Evolutionary conservation across 1,139 yeast genomes (phyloP), one percentile per base, ranked within the genome.

Genomic region (Suhomyces yuchorum): DNA sequence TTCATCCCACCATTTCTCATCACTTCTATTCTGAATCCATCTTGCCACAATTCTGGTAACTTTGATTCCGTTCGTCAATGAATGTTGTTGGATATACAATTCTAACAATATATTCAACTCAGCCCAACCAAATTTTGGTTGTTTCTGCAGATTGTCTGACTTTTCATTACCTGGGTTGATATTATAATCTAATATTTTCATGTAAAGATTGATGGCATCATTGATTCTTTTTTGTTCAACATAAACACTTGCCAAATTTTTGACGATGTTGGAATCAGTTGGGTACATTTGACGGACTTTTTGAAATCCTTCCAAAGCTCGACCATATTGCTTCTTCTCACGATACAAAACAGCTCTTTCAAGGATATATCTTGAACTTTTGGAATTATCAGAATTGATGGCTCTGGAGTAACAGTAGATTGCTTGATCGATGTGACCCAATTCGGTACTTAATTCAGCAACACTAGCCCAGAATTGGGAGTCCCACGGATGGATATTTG

Each of bases 1-100:
- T 28, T 85, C 91, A 55, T 88, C 90, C 99, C 99, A 93, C 75
- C 86, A 90, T 0, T 74, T 71, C 64, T 93, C 97, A 20, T 70
- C 71, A 28, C 73, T 80, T 55, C 99, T 77, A 9, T 75, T 76
- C 54, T 87, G 91, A 15, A 92, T 78, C 95, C 96, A 91, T 49
- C 99, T 73, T 1, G 96, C 80, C 11, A 89, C 87, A 32, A 78
- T 70, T 57, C 87, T 87, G 41, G 90, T 78, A 0, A 82, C 75
- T 47, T 76, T 78, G 18, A 91, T 77, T 1, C 93, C 95, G 14
- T 80, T 71, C 6, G 66, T 59, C 78, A 84, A 88, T 8, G 84
- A 82, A 39, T 80, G 80, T 51, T 85, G 85, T 47, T 83, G 82
- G 32, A 84, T 76, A 60, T 87, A 87, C 32, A 93, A 70, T 60